A percentile compares a stretch with the other conserved stretches of the same genome.
Evolutionary conservation across 768 basidiomycete species (phyloP).

Genomic region (Boletus sp.): DNA sequence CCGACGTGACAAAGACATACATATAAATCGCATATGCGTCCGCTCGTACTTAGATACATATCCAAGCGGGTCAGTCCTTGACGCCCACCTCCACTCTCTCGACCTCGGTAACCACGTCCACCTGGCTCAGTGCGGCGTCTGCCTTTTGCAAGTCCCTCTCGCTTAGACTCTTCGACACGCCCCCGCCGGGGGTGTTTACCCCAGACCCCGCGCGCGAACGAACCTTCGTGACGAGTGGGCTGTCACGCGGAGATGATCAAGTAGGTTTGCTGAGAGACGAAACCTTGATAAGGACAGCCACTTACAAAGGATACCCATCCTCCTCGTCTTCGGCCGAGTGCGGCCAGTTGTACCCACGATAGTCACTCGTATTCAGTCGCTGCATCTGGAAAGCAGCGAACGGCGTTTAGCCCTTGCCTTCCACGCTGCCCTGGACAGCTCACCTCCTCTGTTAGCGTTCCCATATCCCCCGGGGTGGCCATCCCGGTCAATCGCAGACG

Average conservation of each 20-base stretch:
- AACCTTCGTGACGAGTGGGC: conserved; percentile 88
- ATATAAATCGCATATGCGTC: background rate
- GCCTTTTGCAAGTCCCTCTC: conserved; percentile 86
- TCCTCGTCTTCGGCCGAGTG: conserved; percentile 72
- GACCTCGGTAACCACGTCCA: conserved; percentile 25
- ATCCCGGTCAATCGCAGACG: conserved; percentile 66
- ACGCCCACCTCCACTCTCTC: no score
- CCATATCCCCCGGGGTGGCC: conserved; percentile 92
- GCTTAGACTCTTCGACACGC: conserved; percentile 71
- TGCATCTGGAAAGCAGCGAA: conserved; percentile 63
- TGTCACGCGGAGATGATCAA: conserved; percentile 28
- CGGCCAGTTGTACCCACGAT: conserved; percentile 60
- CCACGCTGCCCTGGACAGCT: conserved; percentile 13
- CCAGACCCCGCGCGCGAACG: conserved; percentile 78
- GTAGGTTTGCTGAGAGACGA: background rate
- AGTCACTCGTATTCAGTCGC: conserved; percentile 80
- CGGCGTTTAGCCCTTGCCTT: background rate
- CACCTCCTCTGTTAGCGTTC: conserved; percentile 84
- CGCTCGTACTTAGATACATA: conserved; percentile 18
- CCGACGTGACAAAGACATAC: background rate
- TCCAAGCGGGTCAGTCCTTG: conserved; percentile 6
- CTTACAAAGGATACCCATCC: conserved; percentile 86
- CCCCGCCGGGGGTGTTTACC: conserved; percentile 86
- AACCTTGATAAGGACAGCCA: conserved; percentile 23
- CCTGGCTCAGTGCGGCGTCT: conserved; percentile 79